Base-by-base conservation (phyloP, 225 moss, liverwort and hornwort species). In the Rhytidiadelphus loreus region DNA sequence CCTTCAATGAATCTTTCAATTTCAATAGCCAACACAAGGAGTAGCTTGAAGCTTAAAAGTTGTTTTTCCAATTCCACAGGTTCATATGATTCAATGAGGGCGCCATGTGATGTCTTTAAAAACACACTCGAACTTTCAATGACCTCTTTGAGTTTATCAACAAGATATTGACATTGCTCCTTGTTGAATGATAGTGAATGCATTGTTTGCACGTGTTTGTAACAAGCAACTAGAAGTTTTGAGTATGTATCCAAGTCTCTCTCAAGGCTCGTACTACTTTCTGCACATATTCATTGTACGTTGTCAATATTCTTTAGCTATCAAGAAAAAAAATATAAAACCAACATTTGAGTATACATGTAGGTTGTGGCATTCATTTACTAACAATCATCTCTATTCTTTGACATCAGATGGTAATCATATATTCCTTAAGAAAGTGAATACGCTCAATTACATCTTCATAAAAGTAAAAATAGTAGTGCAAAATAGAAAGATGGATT, bases 231-330 rank as follows among this genome's bases (percentile, higher is more conserved):
- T 6, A 55, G 0, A 37, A 4, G 3, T 53, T 24, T 53, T 37
- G 37, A 55, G 10, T 23, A 77, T 6, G 7, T 2, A 53, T 77
- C 53, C 9, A 77, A 37, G 3, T 37, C 2, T 9, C 14, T 76
- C 24, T 23, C 16, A 53, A 37, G 24, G 23, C 4, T 24, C 0
- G 0, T 24, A 24, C 9, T 0, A 0, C 24, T 14, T 6, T 16
- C 10, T 77, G 0, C 23, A 77, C 10, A 23, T 35, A 77, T 24
- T 77, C 15, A 77, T 20, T 20, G 12, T 2, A 48, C 11, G 20
- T 0, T 7, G 0, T 50, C 6, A 12, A 24, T 23, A 35, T 14
- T 33, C 14, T 35, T 77, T 9, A 53, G 16, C 3, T 77, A 13
- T 53, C 9, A 77, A 35, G 23, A 53, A 23, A 2, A 52, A 77